Percentiles rank a stretch among this genome's conserved stretches.
Conservation (phyloP, 2,329 filamentous ascomycete species). For the Lomentospora prolificans region DNA sequence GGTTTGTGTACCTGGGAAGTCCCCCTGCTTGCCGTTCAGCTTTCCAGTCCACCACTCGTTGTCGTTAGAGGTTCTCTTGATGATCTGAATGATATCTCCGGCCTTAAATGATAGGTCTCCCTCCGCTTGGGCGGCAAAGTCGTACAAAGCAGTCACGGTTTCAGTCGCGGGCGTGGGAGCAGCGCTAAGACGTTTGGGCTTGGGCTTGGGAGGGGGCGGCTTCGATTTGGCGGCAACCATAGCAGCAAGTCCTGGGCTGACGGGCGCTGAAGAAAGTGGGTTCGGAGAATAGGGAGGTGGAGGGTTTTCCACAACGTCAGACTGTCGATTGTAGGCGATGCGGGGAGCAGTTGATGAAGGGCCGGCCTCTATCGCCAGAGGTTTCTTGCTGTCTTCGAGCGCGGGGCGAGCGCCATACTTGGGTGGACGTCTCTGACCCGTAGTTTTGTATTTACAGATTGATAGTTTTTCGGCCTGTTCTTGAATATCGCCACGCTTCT, state of each 20-base stretch:
- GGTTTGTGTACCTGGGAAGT: slow-evolving; percentile 73
- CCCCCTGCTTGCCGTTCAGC: slow-evolving; percentile 68
- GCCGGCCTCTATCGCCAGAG: slow-evolving; percentile 42
- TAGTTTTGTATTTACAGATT: slow-evolving; percentile 88
- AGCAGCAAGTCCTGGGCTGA: slow-evolving; percentile 31
- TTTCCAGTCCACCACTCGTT: slow-evolving; percentile 98
- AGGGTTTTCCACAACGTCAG: slow-evolving; percentile 42
- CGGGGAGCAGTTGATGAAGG: slow-evolving; percentile 17
- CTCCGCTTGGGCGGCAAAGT: slow-evolving; percentile 91
- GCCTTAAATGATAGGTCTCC: slow-evolving; percentile 85
- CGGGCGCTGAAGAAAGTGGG: slow-evolving; percentile 13
- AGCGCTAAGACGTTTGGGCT: slow-evolving; percentile 64
- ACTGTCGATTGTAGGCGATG: slow-evolving; percentile 23
- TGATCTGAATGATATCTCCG: slow-evolving; percentile 84
- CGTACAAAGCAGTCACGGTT: slow-evolving; percentile 83
- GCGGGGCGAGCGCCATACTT: slow-evolving; percentile 46
- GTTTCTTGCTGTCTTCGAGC: slow-evolving; percentile 37
- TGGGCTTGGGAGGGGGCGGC: slow-evolving; percentile 64
- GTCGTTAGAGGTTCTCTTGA: slow-evolving; percentile 71
- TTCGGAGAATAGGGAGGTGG: slow-evolving; percentile 62
- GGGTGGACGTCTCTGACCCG: slow-evolving; percentile 54
- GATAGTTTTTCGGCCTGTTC: slow-evolving; percentile 72
- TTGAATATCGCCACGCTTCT: slow-evolving; percentile 81
- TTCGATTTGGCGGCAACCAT: slow-evolving; percentile 52
- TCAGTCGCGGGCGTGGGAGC: slow-evolving; percentile 55